Percentiles rank a stretch among this genome's conserved stretches.
These are phyloP conservation scores for Pichia scutulata DNA, from an alignment of 805 yeast species.

Conservation along the genomic window DNA sequence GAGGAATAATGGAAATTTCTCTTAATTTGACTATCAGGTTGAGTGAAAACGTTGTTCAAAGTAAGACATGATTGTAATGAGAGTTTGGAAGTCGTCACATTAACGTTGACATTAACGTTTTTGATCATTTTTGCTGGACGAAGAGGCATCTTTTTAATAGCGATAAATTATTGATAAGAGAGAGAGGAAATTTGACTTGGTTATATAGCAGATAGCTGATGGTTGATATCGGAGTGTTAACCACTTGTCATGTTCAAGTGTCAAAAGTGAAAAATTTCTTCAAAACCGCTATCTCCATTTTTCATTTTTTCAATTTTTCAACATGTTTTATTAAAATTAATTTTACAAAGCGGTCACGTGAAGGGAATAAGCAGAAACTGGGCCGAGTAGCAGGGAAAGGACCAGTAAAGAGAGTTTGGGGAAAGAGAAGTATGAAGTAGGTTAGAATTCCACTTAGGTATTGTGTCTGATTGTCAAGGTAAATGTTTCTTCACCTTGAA, in stretches of 20 bases:
- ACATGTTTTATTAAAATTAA: neutral
- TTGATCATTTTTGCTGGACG: constrained; percentile 13
- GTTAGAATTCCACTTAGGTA: no score
- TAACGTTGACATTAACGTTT: constrained; percentile 9
- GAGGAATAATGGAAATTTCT: constrained; percentile 7
- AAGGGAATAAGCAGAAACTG: neutral
- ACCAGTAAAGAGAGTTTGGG: neutral
- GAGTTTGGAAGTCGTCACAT: constrained; percentile 5
- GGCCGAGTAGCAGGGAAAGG: neutral
- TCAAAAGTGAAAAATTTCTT: neutral
- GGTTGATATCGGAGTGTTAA: neutral
- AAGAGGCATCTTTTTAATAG: neutral
- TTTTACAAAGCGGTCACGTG: neutral
- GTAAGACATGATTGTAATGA: constrained; percentile 19
- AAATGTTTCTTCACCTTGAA: neutral
- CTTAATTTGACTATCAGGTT: constrained; percentile 7
- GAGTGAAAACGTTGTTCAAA: constrained; percentile 15
- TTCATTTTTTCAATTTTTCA: neutral
- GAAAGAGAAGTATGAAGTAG: no score
- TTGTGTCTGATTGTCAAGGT: no score
- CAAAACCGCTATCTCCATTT: neutral
- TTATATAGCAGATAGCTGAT: neutral
- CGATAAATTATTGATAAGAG: neutral
- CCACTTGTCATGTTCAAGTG: neutral
- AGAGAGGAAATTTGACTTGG: neutral